phyloP scores from a whole-genome alignment of 495 filamentous ascomycete species.

The Neurospora tetraspora region DNA sequence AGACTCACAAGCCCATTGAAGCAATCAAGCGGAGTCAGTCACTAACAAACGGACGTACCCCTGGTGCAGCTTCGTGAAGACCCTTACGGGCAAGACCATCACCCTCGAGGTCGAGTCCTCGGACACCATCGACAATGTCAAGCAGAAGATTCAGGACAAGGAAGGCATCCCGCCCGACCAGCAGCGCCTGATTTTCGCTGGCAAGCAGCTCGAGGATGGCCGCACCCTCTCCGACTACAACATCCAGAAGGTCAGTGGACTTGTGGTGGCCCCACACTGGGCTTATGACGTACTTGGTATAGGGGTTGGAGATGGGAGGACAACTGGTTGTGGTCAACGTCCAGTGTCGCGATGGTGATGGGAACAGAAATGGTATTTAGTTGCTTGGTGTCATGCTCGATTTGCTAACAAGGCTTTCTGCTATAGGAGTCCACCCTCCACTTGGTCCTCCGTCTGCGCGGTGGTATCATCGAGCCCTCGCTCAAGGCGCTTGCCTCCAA shows the following conservation, averaged over 20 bases:
- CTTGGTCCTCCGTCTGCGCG: conserved; percentile 97
- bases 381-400: not conserved
- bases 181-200: conserved; percentile 98
- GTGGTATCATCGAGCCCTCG: conserved; percentile 98
- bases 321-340: no score
- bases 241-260: conserved; percentile 86
- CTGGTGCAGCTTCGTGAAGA: conserved; percentile 79
- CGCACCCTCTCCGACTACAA: conserved; percentile 98
- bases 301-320: not conserved
- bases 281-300: not conserved
- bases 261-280: not conserved
- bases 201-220: conserved; percentile 99
- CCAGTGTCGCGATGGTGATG: not conserved
- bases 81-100: conserved; percentile 98
- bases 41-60: conserved; percentile 28
- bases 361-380: accelerated
- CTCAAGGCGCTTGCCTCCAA: conserved; percentile 96
- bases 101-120: conserved; percentile 98
- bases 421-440: conserved; percentile 94
- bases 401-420: conserved; percentile 4
- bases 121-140: conserved; percentile 98
- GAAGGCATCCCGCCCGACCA: conserved; percentile 98
- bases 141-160: conserved; percentile 98
- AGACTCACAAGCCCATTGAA: not conserved
- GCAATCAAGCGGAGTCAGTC: conserved; percentile 8